phyloP scores from a whole-genome alignment of 2,329 filamentous ascomycete genomes.

The Stachybotrys elegans region DNA sequence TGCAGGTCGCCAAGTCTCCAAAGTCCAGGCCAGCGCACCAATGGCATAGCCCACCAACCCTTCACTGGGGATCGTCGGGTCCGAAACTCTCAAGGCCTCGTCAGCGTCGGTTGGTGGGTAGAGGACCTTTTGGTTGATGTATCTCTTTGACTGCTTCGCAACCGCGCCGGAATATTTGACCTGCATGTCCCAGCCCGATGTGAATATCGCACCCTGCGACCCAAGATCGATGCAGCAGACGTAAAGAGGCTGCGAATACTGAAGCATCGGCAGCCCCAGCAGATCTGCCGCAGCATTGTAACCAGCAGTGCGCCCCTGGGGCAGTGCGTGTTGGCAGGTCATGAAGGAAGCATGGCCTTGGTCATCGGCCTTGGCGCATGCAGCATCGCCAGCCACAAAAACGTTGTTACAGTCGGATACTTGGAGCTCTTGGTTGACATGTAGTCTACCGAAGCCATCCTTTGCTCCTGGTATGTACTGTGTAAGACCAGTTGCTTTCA shows the following conservation, averaged over 20 bases:
- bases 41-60: too few relatives aligned
- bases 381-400: slow-evolving; percentile 29
- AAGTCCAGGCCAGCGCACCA: too few relatives aligned
- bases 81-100: too few relatives aligned
- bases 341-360: slow-evolving; percentile 24
- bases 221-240: slow-evolving; percentile 28
- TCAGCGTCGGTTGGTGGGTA: too few relatives aligned
- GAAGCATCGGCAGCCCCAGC: slow-evolving; percentile 14
- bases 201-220: slow-evolving; percentile 21
- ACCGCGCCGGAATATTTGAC: slow-evolving; percentile 7
- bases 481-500: slow-evolving; percentile 24
- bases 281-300: slow-evolving; percentile 27
- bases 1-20: too few relatives aligned
- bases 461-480: slow-evolving; percentile 21
- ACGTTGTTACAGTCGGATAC: slow-evolving; percentile 15
- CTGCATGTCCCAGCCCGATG: slow-evolving; percentile 23
- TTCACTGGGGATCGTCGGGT: too few relatives aligned
- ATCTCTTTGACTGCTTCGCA: background rate
- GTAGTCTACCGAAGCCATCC: slow-evolving; percentile 21
- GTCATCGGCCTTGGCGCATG: slow-evolving; percentile 16
- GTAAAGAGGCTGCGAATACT: slow-evolving; percentile 24
- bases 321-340: slow-evolving; percentile 32
- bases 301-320: slow-evolving; percentile 25
- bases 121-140: background rate
- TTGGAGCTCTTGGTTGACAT: slow-evolving; percentile 23